Conservation (phyloP, 1,139 yeast genomes). For the Saccharomycopsis hybrid region DNA sequence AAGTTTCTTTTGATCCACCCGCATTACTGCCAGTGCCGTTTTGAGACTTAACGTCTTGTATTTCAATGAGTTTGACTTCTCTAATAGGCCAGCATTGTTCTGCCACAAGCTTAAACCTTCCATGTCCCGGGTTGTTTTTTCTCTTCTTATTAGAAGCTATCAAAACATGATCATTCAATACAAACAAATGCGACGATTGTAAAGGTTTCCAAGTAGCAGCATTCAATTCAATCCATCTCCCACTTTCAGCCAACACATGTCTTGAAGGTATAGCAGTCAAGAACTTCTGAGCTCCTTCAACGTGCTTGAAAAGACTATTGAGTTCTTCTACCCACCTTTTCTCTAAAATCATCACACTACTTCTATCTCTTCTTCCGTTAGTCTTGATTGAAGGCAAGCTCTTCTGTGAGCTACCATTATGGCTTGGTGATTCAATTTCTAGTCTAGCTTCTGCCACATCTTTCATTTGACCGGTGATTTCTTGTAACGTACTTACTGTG, state of each 20-base stretch:
- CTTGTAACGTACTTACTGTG: slow-evolving; percentile 55
- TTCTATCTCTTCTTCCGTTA: slow-evolving; percentile 42
- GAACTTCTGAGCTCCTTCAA: slow-evolving; percentile 84
- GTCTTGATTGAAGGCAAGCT: slow-evolving; percentile 22
- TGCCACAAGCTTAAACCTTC: slow-evolving; percentile 45
- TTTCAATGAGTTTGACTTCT: slow-evolving; percentile 50
- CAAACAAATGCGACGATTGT: slow-evolving; percentile 68
- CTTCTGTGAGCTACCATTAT: slow-evolving; percentile 8
- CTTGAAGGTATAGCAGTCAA: slow-evolving; percentile 75
- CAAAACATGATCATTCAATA: slow-evolving; percentile 71
- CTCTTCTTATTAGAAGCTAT: slow-evolving; percentile 61
- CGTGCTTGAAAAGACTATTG: slow-evolving; percentile 66
- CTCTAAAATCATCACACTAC: slow-evolving; percentile 67
- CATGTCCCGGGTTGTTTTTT: slow-evolving; percentile 29
- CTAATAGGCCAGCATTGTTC: slow-evolving; percentile 74
- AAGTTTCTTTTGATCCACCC: slow-evolving; percentile 21
- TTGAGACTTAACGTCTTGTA: slow-evolving; percentile 22
- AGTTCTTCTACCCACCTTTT: slow-evolving; percentile 78
- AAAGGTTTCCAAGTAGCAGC: slow-evolving; percentile 82
- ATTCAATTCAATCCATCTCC: slow-evolving; percentile 83
- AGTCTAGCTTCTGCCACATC: slow-evolving; percentile 61
- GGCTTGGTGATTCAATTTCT: slow-evolving; percentile 27
- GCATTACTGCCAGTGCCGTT: slow-evolving; percentile 25
- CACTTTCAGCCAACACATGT: slow-evolving; percentile 73
- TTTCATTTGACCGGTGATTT: slow-evolving; percentile 58